Evolutionary conservation across 805 yeast genomes (phyloP).

Genomic region (Yamadazyma akitaensis): DNA sequence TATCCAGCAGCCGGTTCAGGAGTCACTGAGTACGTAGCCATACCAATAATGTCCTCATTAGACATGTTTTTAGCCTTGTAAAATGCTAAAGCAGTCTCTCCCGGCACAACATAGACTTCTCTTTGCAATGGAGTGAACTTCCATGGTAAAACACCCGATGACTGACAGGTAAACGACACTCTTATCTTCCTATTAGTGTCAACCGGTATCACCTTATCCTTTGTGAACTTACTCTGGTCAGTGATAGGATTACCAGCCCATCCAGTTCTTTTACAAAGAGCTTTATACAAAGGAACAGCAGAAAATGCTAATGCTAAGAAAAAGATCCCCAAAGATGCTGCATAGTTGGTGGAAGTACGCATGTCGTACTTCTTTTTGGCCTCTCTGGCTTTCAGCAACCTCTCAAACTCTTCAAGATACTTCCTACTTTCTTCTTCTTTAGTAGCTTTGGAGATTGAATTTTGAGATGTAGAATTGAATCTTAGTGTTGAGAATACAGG

Average conservation of each 20-base stretch:
- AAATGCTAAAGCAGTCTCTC: conserved; percentile 96
- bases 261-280: conserved; percentile 91
- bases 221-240: conserved; percentile 72
- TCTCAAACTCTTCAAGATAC: conserved; percentile 15
- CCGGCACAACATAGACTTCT: conserved; percentile 90
- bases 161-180: conserved; percentile 88
- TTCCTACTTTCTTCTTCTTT: conserved; percentile 10
- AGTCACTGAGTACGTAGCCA: conserved; percentile 96
- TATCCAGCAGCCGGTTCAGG: conserved; percentile 97
- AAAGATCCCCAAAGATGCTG: conserved; percentile 62
- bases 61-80: conserved; percentile 87
- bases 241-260: conserved; percentile 96
- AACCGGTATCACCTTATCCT: conserved; percentile 85
- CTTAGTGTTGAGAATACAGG: not conserved
- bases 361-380: conserved; percentile 34
- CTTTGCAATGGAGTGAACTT: conserved; percentile 90
- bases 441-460: not conserved
- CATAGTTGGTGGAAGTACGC: conserved; percentile 60
- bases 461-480: not conserved
- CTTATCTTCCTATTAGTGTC: conserved; percentile 78
- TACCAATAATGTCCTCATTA: conserved; percentile 89
- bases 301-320: conserved; percentile 80
- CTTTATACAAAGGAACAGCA: conserved; percentile 89
- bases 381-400: conserved; percentile 22
- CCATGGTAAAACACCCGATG: conserved; percentile 91